Percentiles rank a stretch among this genome's conserved stretches.
These are phyloP conservation scores for Penicillium ucsense DNA, from an alignment of 495 filamentous ascomycete genomes.

Conservation along the genomic window DNA sequence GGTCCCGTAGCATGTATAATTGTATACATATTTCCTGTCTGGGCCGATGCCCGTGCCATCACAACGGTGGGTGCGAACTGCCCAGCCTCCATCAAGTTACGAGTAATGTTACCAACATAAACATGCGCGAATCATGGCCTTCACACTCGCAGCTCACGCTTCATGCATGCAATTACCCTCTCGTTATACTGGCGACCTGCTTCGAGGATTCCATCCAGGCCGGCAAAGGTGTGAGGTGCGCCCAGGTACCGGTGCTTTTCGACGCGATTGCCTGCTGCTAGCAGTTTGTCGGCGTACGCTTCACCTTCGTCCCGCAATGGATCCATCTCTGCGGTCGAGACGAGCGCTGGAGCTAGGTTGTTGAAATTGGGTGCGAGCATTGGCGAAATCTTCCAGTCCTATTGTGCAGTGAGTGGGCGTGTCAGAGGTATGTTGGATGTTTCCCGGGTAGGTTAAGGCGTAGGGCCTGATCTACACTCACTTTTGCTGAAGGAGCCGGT, in stretches of 20 bases:
- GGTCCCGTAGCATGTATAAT: too few species aligned
- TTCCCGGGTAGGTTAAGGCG: neutral
- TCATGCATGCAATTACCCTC: constrained; percentile 21
- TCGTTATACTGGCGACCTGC: constrained; percentile 18
- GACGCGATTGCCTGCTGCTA: constrained; percentile 26
- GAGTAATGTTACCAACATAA: too few species aligned
- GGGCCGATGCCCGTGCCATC: too few species aligned
- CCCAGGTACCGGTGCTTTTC: constrained; percentile 22
- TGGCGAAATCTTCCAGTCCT: constrained; percentile 35
- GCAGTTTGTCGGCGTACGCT: constrained; percentile 32
- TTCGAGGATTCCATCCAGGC: constrained; percentile 25
- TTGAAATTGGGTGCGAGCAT: constrained; percentile 24
- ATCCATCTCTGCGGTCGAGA: constrained; percentile 37
- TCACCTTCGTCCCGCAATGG: constrained; percentile 38
- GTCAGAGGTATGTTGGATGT: too few species aligned
- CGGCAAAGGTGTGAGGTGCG: constrained; percentile 25
- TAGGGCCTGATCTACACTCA: constrained; percentile 5
- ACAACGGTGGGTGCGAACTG: too few species aligned
- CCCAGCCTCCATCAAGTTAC: too few species aligned
- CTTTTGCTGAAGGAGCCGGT: constrained; percentile 20
- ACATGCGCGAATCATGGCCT: neutral
- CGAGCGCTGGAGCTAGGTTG: constrained; percentile 33
- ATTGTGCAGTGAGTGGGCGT: too few species aligned
- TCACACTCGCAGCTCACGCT: constrained; percentile 8
- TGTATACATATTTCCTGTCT: too few species aligned